A percentile compares a stretch with the other conserved stretches of the same genome.
These are phyloP conservation scores for Rhodotorula sp. DNA, from an alignment of 1,284 basidiomycete species.

Conservation along the genomic window DNA sequence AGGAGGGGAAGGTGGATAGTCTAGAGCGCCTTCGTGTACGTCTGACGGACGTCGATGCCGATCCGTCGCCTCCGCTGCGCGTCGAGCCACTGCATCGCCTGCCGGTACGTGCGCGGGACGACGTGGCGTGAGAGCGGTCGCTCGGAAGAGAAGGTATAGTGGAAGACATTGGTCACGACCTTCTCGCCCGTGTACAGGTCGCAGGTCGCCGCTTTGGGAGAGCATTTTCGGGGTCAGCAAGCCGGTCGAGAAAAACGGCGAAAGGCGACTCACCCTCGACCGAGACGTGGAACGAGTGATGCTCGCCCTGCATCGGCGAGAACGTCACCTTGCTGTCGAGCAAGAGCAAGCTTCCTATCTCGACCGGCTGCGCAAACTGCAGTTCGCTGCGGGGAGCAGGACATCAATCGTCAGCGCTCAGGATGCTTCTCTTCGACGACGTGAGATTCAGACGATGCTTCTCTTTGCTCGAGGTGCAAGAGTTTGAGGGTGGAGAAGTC, in stretches of 20 bases:
- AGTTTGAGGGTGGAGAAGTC: too few relatives aligned
- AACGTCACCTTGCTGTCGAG: constrained; percentile 39
- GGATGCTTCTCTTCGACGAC: too few relatives aligned
- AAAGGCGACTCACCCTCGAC: constrained; percentile 15
- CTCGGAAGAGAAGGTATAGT: constrained; percentile 41
- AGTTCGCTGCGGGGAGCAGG: constrained; percentile 27
- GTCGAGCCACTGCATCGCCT: constrained; percentile 39
- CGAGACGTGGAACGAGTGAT: constrained; percentile 30
- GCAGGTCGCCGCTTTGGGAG: constrained; percentile 15
- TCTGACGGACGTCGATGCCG: constrained; percentile 30
- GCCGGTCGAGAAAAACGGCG: too few relatives aligned
- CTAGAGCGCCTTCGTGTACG: constrained; percentile 15
- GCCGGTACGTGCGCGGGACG: constrained; percentile 33
- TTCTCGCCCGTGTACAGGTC: constrained; percentile 38
- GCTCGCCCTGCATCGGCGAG: constrained; percentile 30
- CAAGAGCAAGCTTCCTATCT: constrained; percentile 37
- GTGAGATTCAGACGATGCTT: too few relatives aligned
- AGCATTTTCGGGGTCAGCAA: not conserved
- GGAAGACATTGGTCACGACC: constrained; percentile 42
- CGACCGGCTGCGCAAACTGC: constrained; percentile 41
- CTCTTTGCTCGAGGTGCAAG: too few relatives aligned
- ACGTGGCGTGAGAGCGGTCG: constrained; percentile 40
- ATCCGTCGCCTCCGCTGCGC: constrained; percentile 29
- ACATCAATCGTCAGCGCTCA: not conserved
- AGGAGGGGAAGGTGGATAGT: not conserved